Evolutionary conservation across 768 basidiomycete species (phyloP).

Genomic region (Trametes punicea): DNA sequence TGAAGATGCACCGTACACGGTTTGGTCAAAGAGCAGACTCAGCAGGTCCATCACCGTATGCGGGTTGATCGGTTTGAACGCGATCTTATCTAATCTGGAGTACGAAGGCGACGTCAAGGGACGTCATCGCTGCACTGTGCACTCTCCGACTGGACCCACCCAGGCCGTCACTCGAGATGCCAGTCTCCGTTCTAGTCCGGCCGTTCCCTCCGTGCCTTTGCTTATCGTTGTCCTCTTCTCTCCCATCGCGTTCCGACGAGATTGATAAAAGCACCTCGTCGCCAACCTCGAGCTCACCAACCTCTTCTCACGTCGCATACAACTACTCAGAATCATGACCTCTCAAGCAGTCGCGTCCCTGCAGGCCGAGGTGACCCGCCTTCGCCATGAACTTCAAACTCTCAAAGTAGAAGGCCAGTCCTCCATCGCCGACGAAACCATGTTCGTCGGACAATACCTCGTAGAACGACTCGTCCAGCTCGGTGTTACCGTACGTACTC

Average conservation of each 20-base stretch:
- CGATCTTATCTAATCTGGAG: slow-evolving; percentile 14
- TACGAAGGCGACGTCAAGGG: neutral
- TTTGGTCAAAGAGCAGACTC: neutral
- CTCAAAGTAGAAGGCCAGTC: slow-evolving; percentile 37
- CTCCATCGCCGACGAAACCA: slow-evolving; percentile 33
- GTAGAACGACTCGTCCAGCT: slow-evolving; percentile 62
- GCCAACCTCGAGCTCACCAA: neutral
- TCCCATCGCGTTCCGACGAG: neutral
- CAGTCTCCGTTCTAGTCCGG: slow-evolving; percentile 5
- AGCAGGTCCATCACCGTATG: neutral
- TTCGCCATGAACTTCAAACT: slow-evolving; percentile 44
- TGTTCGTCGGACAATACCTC: slow-evolving; percentile 58
- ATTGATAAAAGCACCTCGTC: slow-evolving; percentile 1
- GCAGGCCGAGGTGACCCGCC: slow-evolving; percentile 44
- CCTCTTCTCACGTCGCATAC: neutral
- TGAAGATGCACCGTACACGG: too few relatives aligned
- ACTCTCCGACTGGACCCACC: slow-evolving; percentile 11
- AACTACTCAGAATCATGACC: slow-evolving; percentile 9
- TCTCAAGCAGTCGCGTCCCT: slow-evolving; percentile 30
- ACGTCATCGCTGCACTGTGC: neutral
- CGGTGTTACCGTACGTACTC: slow-evolving; percentile 49
- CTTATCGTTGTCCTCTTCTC: slow-evolving; percentile 3
- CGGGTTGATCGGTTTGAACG: neutral
- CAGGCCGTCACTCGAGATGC: slow-evolving; percentile 1
- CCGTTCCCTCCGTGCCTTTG: neutral